A percentile compares a stretch with the other conserved stretches of the same genome.
Evolutionary conservation across 148 eudicot genomes (phyloP).

Genomic region (Vaccinium corymbosum): DNA sequence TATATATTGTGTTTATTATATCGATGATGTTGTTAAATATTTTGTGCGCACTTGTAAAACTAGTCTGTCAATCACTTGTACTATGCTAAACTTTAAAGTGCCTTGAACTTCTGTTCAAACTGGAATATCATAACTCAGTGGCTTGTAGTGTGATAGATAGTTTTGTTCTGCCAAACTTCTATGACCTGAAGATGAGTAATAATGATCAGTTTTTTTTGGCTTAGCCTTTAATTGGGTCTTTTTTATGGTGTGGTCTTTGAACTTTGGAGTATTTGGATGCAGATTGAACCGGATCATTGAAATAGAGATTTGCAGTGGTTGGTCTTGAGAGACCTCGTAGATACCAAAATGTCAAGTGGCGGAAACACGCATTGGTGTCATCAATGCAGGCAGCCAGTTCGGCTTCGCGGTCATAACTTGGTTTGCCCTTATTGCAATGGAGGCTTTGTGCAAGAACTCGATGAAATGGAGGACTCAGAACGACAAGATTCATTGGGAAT

Average conservation of each 20-base stretch:
- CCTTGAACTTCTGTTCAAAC: slow-evolving; percentile 1
- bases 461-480: slow-evolving; percentile 42
- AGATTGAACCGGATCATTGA: slow-evolving; percentile 1
- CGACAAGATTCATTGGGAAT: slow-evolving; percentile 13
- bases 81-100: neutral
- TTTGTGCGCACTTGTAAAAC: neutral
- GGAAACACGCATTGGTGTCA: slow-evolving; percentile 89
- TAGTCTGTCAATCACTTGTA: neutral
- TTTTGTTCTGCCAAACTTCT: neutral
- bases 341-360: slow-evolving; percentile 50
- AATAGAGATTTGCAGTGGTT: neutral
- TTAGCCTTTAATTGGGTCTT: neutral
- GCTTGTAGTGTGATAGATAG: neutral
- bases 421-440: slow-evolving; percentile 72
- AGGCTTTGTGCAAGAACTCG: slow-evolving; percentile 75
- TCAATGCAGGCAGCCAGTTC: slow-evolving; percentile 60
- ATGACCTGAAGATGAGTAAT: neutral
- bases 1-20: neutral
- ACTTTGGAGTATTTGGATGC: slow-evolving; percentile 1
- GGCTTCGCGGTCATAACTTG: slow-evolving; percentile 38
- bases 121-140: neutral
- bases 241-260: neutral
- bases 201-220: neutral
- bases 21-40: neutral
- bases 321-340: neutral